Evolutionary conservation across 1,284 basidiomycete genomes (phyloP), one percentile per base, ranked within the genome.

Genomic region (Chalciporus sp.): DNA sequence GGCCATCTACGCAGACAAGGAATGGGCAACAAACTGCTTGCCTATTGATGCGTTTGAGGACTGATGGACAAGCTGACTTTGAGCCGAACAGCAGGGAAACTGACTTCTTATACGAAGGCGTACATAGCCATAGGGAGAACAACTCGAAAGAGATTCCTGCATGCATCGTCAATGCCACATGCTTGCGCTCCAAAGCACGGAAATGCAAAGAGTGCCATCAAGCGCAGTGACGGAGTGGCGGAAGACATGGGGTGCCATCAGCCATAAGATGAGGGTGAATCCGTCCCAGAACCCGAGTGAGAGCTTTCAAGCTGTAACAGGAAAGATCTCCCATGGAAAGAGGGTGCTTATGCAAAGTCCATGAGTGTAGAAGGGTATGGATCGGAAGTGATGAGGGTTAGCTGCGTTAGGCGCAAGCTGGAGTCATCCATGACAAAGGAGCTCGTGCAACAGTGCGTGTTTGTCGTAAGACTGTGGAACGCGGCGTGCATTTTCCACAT

Each of bases 1-100:
- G 10, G 72, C 64, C 79, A 81, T 81, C 55, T 63, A 57, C 29
- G 49, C 47, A 52, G 52, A 48, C 23, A 52, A 33, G 35, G 31
- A 51, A 23, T 23, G 23, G 23, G 23, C 39, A 42, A 54, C 28
- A 23, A 42, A 23, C 51, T 17, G 28, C 53, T 51, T 29, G 47
- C 65, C 56, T 53, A 42, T 29, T 40, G 49, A 47, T 42, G 43
- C 31, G 23, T 20, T 16, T 42, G 44, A 53, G 42, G 20, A 39
- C 16, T 40, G 26, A 23, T 39, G 35, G 47, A 49, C 47, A 58
- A 63, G 56, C 40, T 56, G 51, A 46, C 29, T 53, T 26, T 49
- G 39, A 42, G 14, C 9, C 51, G 42, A 47, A 35, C 8, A 40
- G 29, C 14, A 45, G 33, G 51, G 20, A 19, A 26, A 41, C 10